Base-by-base conservation (phyloP, 176 grass and related monocot genomes). In the Thalia dealbata region DNA sequence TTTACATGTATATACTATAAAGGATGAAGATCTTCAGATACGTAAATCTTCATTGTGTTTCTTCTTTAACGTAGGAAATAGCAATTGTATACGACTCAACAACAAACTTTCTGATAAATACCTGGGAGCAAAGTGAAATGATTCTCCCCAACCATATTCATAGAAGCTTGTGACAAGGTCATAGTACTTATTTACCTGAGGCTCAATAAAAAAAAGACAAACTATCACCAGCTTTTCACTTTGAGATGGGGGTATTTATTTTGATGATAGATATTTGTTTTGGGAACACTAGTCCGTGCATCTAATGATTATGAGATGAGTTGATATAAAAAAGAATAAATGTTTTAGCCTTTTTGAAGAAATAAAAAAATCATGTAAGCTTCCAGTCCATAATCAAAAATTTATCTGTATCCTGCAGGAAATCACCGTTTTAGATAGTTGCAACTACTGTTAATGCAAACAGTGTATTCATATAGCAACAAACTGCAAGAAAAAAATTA, bases 131-230 rank as follows among this genome's bases (percentile, higher is more conserved):
- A 99, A 99, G 79, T 99, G 95, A 84, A 99, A 99, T 30, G 95
- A 99, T 85, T 99, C 95, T 79, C 95, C 95, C 95, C 95, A 99
- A 45, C 95, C 90, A 88, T 87, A 99, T 75, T 99, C 95, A 80
- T 93, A 93, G 68, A 99, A 99, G 83, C 95, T 93, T 76, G 95
- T 99, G 14, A 83, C 81, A 68, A 99, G 95, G 83, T 99, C 87
- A 83, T 99, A 99, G 84, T 99, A 99, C 77, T 99, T 99, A 75
- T 93, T 99, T 70, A 99, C 95, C 95, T 99, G 75, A 61, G 32
- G 77, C 70, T n/a, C 32, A 70, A 61, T 21, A 21, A 73, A 54
- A 65, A 69, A 45, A 52, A 61, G 35, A 32, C 35, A 15, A 75
- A 58, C 32, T 48, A 50, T 74, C 44, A 46, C 7, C 9, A 0